A percentile compares a stretch with the other conserved stretches of the same genome.
Evolutionary conservation across 140 eudicot species (phyloP).

Genomic region (Oenanthe javanica): DNA sequence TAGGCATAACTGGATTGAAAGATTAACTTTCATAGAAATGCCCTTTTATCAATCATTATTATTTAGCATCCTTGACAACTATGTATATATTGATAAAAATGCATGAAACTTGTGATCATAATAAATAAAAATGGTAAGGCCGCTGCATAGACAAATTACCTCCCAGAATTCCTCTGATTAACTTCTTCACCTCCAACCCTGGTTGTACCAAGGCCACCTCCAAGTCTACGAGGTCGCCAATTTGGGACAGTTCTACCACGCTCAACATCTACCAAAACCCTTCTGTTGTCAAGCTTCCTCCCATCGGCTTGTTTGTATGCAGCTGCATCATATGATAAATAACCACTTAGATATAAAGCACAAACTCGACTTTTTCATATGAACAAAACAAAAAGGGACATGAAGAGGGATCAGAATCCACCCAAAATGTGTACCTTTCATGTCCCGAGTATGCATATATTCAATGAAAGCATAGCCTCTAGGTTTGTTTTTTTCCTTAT

Average conservation of each 20-base stretch:
- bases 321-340: conserved; percentile 33
- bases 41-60: conserved; percentile 1
- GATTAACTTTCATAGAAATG: not conserved
- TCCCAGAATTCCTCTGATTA: conserved; percentile 58
- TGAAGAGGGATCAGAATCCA: not conserved
- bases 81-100: not conserved
- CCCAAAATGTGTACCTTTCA: conserved; percentile 56
- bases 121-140: not conserved
- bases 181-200: conserved; percentile 89
- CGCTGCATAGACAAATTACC: conserved; percentile 31
- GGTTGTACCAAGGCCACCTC: conserved; percentile 96
- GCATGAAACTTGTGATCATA: not conserved
- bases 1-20: not conserved
- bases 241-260: conserved; percentile 98
- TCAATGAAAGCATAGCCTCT: conserved; percentile 96
- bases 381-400: not conserved
- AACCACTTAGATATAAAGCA: not conserved
- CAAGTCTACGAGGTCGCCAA: conserved; percentile 97
- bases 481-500: conserved; percentile 68
- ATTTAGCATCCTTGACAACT: not conserved
- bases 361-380: not conserved
- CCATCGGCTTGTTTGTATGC: conserved; percentile 99
- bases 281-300: conserved; percentile 81
- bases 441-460: conserved; percentile 82
- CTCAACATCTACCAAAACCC: conserved; percentile 97